These are phyloP conservation scores for Ramaria sp. DNA, from an alignment of 768 basidiomycete genomes.

Conservation along the genomic window DNA sequence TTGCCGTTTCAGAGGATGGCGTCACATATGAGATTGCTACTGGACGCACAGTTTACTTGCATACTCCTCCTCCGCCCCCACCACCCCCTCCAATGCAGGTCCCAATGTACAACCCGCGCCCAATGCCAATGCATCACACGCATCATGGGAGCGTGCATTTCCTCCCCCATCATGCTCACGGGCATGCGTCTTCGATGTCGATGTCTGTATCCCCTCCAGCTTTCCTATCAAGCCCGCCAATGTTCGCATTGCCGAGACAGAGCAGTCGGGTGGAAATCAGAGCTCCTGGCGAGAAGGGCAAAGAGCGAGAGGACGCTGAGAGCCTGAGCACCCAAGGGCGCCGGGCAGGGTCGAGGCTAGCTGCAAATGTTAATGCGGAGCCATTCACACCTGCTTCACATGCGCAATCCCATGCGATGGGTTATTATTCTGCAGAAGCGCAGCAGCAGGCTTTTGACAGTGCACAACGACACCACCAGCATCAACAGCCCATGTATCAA, in stretches of 20 bases:
- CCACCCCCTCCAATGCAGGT: constrained; percentile 16
- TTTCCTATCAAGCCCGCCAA: constrained; percentile 52
- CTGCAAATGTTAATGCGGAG: constrained; percentile 33
- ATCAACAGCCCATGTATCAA: constrained; percentile 49
- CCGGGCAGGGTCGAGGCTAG: not conserved
- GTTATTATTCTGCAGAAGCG: constrained; percentile 3
- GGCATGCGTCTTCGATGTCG: constrained; percentile 30
- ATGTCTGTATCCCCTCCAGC: constrained; percentile 48
- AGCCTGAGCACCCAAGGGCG: constrained; percentile 20
- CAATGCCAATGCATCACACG: constrained; percentile 26
- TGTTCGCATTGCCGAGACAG: constrained; percentile 67
- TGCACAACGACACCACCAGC: constrained; percentile 35
- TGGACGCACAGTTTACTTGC: constrained; percentile 68
- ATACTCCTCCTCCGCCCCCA: constrained; percentile 30
- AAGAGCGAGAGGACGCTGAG: constrained; percentile 17
- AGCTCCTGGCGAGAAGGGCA: constrained; percentile 34
- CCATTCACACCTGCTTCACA: constrained; percentile 30
- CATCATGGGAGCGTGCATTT: constrained; percentile 37
- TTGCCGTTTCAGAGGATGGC: constrained; percentile 64
- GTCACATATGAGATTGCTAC: constrained; percentile 77
- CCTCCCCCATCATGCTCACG: constrained; percentile 45
- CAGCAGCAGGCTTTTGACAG: not conserved
- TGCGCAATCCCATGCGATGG: constrained; percentile 13
- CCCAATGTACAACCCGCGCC: constrained; percentile 54
- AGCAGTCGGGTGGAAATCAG: constrained; percentile 67